A percentile compares a stretch with the other conserved stretches of the same genome.
These are phyloP conservation scores for Eutypella sp. DNA, from an alignment of 2,329 filamentous ascomycete genomes.

Conservation along the genomic window DNA sequence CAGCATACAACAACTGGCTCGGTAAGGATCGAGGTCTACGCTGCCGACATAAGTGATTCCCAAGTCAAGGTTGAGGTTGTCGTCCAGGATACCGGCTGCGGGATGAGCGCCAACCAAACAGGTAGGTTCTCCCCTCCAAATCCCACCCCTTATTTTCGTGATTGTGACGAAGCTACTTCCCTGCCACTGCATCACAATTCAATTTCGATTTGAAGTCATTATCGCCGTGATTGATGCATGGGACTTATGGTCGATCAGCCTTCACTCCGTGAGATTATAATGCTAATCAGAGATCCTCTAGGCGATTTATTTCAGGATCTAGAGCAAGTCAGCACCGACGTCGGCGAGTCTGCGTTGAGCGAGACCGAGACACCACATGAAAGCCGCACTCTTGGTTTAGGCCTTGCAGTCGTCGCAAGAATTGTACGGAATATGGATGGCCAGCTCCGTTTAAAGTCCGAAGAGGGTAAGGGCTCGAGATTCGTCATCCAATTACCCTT, in stretches of 20 bases:
- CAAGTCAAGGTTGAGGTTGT: conserved; percentile 68
- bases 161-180: too few relatives aligned
- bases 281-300: conserved; percentile 18
- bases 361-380: conserved; percentile 26
- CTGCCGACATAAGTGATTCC: conserved; percentile 46
- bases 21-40: conserved; percentile 66
- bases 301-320: conserved; percentile 55
- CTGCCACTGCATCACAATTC: too few relatives aligned
- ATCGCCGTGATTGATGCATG: too few relatives aligned
- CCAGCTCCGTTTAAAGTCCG: conserved; percentile 77
- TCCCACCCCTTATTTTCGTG: background rate
- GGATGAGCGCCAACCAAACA: conserved; percentile 50
- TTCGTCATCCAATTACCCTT: conserved; percentile 81
- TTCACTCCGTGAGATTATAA: too few relatives aligned
- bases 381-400: conserved; percentile 63
- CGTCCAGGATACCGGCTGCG: conserved; percentile 70
- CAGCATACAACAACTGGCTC: conserved; percentile 66
- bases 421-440: conserved; percentile 89
- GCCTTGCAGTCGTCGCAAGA: conserved; percentile 81
- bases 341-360: conserved; percentile 24
- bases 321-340: conserved; percentile 51
- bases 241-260: too few relatives aligned
- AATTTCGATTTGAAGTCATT: too few relatives aligned
- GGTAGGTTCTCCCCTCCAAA: background rate
- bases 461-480: conserved; percentile 73